Evolutionary conservation across 2,329 filamentous ascomycete genomes (phyloP), one percentile per base, ranked within the genome.

Genomic region (Trichoderma oligosporum): DNA sequence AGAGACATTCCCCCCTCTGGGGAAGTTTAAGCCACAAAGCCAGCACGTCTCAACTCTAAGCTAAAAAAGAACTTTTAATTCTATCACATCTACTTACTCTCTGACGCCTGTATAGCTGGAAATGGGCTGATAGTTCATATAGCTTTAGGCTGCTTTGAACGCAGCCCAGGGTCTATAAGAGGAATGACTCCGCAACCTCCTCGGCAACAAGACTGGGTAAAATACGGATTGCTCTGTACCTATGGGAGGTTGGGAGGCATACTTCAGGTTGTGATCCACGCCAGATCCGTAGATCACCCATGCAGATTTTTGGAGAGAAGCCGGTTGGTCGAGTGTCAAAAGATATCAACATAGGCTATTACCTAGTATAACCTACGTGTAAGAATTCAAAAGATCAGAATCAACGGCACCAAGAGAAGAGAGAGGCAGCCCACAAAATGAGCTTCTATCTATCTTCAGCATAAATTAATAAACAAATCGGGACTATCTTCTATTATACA

Each of bases 31-130:
- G 56, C 41, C 49, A 42, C 35, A 35, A 6, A 36, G 24, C 39
- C 24, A 47, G 42, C 27, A 22, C 11, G 14, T 31, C 36, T 44
- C 42, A 41, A 25, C 41, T 16, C 56, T 39, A 39, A 42, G 55
- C 20, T 42, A 8, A 22, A 33, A 41, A 33, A 22, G 12, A 18
- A 4, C 11, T 45, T 44, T 46, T 11, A n/a, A 31, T n/a, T 12
- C 27, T 27, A 48, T 41, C 39, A 35, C 44, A n/a, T 41, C 5
- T 18, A 33, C 53, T 24, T 8, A 22, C 14, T 12, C 22, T 56
- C 33, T 47, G 35, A 18, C 25, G 45, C 36, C 35, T 41, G 44
- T 47, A 25, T 44, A 56, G 44, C 35, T 48, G 53, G 35, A 48
- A 33, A 48, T 33, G 53, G 41, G 18, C 52, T 46, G 31, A 54